Percentiles rank a stretch among this genome's conserved stretches.
These are phyloP conservation scores for Rugonectria rugulosa DNA, from an alignment of 2,329 filamentous ascomycete species.

Conservation along the genomic window DNA sequence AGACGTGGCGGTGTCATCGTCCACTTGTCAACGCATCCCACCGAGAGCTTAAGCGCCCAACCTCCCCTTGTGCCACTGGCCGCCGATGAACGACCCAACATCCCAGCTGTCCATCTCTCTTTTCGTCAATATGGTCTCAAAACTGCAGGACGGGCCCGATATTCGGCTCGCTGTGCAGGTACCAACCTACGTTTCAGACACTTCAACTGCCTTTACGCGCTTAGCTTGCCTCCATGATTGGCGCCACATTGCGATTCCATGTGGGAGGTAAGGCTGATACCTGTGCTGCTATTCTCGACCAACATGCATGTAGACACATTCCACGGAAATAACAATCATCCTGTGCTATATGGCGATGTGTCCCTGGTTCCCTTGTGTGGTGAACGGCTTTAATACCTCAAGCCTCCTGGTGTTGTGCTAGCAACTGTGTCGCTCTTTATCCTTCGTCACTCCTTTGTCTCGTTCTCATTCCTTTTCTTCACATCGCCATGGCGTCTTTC, in stretches of 20 bases:
- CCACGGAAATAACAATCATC: conserved; percentile 29
- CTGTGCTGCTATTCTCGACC: conserved; percentile 29
- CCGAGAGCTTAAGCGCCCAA: conserved; percentile 40
- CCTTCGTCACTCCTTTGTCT: conserved; percentile 20
- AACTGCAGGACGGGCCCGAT: conserved; percentile 27
- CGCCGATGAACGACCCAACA: conserved; percentile 15
- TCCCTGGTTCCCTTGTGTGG: conserved; percentile 19
- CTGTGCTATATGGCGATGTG: too few species aligned
- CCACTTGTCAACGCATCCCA: conserved; percentile 31
- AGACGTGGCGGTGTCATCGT: conserved; percentile 33
- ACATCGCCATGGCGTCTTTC: conserved; percentile 32
- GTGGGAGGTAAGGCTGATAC: conserved; percentile 27
- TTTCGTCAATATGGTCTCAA: conserved; percentile 29
- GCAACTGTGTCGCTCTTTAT: conserved; percentile 20
- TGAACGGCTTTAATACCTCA: conserved; percentile 33
- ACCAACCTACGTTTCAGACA: conserved; percentile 4
- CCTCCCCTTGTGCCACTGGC: conserved; percentile 20
- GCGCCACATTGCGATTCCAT: conserved; percentile 32
- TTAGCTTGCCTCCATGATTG: conserved; percentile 37
- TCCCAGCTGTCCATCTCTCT: conserved; percentile 14
- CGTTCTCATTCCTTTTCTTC: too few species aligned
- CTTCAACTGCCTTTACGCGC: conserved; percentile 33
- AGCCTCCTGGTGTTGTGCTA: conserved; percentile 29
- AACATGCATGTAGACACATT: conserved; percentile 29
- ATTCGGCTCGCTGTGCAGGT: conserved; percentile 17